A percentile compares a stretch with the other conserved stretches of the same genome.
Evolutionary conservation across 805 yeast species (phyloP).

Genomic region (Candida sonorensis): DNA sequence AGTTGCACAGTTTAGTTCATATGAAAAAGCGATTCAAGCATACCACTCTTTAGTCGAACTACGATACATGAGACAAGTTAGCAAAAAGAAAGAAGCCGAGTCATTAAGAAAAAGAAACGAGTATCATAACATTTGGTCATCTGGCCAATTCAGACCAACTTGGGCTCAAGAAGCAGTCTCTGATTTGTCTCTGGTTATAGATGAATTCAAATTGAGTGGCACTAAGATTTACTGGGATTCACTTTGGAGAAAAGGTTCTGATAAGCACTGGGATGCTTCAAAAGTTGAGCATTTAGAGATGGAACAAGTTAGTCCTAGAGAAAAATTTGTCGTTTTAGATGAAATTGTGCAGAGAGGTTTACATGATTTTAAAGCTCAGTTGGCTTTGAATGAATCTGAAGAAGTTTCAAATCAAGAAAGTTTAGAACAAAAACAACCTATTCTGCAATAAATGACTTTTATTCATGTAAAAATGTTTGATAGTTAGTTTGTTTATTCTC

Average conservation of each 20-base stretch:
- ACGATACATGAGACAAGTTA: slow-evolving; percentile 64
- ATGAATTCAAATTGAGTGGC: slow-evolving; percentile 40
- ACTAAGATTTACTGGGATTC: slow-evolving; percentile 75
- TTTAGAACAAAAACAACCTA: not conserved
- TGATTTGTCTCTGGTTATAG: slow-evolving; percentile 67
- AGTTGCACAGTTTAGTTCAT: slow-evolving; percentile 58
- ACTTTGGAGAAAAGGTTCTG: slow-evolving; percentile 81
- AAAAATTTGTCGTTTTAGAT: slow-evolving; percentile 60
- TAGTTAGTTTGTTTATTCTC: too few relatives aligned
- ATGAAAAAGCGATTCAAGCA: slow-evolving; percentile 63
- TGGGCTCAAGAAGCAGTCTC: slow-evolving; percentile 89
- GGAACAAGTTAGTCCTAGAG: slow-evolving; percentile 52
- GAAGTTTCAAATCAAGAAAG: not conserved
- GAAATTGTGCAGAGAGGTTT: slow-evolving; percentile 38
- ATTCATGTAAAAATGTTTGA: too few relatives aligned
- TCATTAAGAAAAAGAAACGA: slow-evolving; percentile 63
- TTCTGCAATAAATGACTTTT: not conserved
- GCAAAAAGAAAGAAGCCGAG: slow-evolving; percentile 52
- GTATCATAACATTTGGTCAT: slow-evolving; percentile 79
- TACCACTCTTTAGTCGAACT: slow-evolving; percentile 69
- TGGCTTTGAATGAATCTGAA: not conserved
- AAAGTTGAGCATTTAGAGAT: slow-evolving; percentile 56
- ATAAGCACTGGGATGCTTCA: slow-evolving; percentile 57
- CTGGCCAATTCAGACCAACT: slow-evolving; percentile 85
- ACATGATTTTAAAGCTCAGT: slow-evolving; percentile 10